These are phyloP conservation scores for Aspergillus olivimuriae DNA, from an alignment of 495 filamentous ascomycete genomes.

Conservation along the genomic window DNA sequence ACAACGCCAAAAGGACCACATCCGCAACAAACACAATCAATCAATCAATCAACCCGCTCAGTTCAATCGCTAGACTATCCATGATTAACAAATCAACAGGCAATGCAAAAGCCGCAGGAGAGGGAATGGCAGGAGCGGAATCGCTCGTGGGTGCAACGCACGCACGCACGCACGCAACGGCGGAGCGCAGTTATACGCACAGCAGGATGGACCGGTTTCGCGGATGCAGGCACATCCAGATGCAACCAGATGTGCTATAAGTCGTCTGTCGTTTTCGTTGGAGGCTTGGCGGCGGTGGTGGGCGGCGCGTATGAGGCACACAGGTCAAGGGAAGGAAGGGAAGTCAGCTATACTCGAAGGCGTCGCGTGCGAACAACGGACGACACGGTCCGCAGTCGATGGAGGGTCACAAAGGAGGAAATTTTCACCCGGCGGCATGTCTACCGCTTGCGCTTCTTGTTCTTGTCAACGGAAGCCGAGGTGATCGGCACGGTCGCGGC, in stretches of 20 bases:
- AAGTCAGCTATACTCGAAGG: neutral
- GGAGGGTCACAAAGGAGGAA: too few species aligned
- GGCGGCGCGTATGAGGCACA: too few species aligned
- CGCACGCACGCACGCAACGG: constrained; percentile 11
- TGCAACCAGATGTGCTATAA: too few species aligned
- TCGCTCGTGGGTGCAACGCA: constrained; percentile 2
- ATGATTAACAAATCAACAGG: constrained; percentile 14
- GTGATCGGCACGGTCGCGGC: constrained; percentile 28
- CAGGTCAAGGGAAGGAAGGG: too few species aligned
- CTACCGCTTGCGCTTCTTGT: constrained; percentile 69
- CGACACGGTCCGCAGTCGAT: neutral
- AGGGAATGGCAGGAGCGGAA: constrained; percentile 1
- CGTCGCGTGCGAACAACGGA: too few species aligned
- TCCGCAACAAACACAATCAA: constrained; percentile 14
- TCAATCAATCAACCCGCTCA: constrained; percentile 22
- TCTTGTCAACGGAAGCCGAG: constrained; percentile 48
- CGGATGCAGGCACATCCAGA: too few species aligned
- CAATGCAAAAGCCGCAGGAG: constrained; percentile 7
- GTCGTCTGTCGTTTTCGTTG: too few species aligned
- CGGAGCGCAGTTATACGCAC: too few species aligned
- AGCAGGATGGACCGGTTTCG: too few species aligned
- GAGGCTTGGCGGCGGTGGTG: too few species aligned
- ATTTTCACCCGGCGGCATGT: neutral
- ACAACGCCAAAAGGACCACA: constrained; percentile 10
- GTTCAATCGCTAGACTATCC: constrained; percentile 29